Base-by-base conservation (phyloP, 495 filamentous ascomycete genomes). In the Daldinia decipiens region DNA sequence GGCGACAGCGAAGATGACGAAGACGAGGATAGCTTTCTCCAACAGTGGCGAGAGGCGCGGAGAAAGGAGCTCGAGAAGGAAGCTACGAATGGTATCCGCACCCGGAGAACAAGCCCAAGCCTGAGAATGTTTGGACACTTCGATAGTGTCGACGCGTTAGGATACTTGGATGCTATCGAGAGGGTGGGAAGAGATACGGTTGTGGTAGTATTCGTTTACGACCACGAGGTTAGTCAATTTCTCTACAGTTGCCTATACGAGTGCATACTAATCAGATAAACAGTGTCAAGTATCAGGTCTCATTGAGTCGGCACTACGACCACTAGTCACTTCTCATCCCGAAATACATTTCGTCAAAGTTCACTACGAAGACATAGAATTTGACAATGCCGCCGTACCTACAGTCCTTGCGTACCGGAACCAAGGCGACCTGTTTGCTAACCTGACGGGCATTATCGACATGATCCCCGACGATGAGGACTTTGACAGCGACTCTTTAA, bases 181-280 rank as follows among this genome's bases (percentile, higher is more conserved):
- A 93, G 91, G 78, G 91, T 94, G 4, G 83, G 87, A 40, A 79
- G 88, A 19, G 93, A 94, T 52, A 93, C 92, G 0, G 85, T 93
- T 11, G 94, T 98, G n/a, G 92, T 98, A 3, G 95, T 99, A 21
- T 93, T 92, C 77, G 92, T 99, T 63, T 97, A 94, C 79, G 93
- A 98, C 76, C 89, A 93, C 65, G 82, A 91, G 87, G 95, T 97
- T 86, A 73, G 87, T 80, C 59, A 51, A 60, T 45, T 56, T 24
- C 61, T 1, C 50, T 54, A 53, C 17, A 26, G 50, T 17, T 56
- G 21, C 15, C 27, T 9, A 26, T 5, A 26, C 5, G 59, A 38
- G 31, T 19, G 56, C 24, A 40, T 76, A 69, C 78, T 77, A 63
- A 68, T 38, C 50, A 17, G 40, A n/a, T 53, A 59, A 47, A 58